Percentiles rank a stretch among this genome's conserved stretches.
phyloP scores from a whole-genome alignment of 495 filamentous ascomycete species.

The Chlorociboria aeruginascens region DNA sequence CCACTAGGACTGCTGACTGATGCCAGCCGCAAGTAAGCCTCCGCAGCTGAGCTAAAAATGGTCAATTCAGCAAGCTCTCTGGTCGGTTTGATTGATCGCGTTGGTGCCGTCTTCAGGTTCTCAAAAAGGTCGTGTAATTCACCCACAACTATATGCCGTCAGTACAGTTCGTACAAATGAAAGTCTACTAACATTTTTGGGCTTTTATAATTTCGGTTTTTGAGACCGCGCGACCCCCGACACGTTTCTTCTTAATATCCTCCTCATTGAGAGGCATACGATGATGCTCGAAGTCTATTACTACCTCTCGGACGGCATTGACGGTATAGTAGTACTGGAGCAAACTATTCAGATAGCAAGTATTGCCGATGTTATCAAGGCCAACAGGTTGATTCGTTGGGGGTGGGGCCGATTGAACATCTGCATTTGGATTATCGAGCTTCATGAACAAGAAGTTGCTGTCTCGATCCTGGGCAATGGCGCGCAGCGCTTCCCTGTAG shows the following conservation, averaged over 20 bases:
- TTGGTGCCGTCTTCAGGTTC: conserved; percentile 48
- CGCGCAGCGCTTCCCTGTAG: conserved; percentile 16
- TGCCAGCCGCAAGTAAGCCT: conserved; percentile 42
- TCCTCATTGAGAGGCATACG: conserved; percentile 37
- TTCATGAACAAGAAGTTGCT: conserved; percentile 18
- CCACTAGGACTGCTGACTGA: conserved; percentile 32
- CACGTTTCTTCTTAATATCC: conserved; percentile 46
- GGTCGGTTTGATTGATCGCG: conserved; percentile 48
- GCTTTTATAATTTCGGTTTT: conserved; percentile 53
- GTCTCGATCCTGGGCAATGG: conserved; percentile 16
- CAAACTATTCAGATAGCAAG: conserved; percentile 95
- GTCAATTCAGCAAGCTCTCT: conserved; percentile 76
- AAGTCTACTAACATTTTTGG: conserved; percentile 49
- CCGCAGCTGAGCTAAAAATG: conserved; percentile 49
- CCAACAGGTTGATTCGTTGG: conserved; percentile 58
- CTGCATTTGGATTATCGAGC: conserved; percentile 20
- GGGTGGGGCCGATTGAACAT: conserved; percentile 3
- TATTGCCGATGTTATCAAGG: conserved; percentile 87
- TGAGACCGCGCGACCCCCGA: conserved; percentile 43
- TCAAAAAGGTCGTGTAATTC: conserved; percentile 66
- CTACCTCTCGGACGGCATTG: conserved; percentile 66
- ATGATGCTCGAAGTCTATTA: conserved; percentile 57
- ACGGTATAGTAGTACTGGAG: conserved; percentile 93
- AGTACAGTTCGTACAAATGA: neutral
- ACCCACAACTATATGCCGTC: conserved; percentile 36